Base-by-base conservation (phyloP, 192 early-diverging fungal species). In the Entomortierella chlamydospora region DNA sequence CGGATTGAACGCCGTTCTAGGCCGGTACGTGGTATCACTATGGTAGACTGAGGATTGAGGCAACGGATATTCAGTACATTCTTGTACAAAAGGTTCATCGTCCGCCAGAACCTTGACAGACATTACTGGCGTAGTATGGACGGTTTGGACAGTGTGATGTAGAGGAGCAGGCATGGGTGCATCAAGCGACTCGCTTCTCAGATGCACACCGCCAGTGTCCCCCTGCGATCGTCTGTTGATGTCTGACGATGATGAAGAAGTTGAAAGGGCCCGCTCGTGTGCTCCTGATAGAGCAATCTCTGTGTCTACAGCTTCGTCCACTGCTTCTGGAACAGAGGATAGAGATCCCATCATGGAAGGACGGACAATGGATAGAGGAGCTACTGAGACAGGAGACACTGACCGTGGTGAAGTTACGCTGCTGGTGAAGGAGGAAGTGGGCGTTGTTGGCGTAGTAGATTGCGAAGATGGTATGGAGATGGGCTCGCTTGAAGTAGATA, bases 391-490 rank as follows among this genome's bases (percentile, higher is more conserved):
- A 25, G 60, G 60, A 8, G 60, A 61, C 2, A 49, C 4, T 2
- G 60, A 61, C 26, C 45, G 22, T 7, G 60, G 60, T 15, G 60
- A 61, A 17, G 26, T 13, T 1, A 64, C 13, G 22, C 50, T 52
- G n/a, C 34, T 30, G 11, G 51, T 25, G 34, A 64, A 34, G 50
- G 62, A 53, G 4, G 62, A 64, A 10, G 31, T 23, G 2, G 62
- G 62, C 18, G 62, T 64, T 6, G 51, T 53, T 8, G 62, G 50
- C 11, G 62, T 33, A 30, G 62, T 64, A 5, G 62, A 64, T 33
- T 64, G 62, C 0, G 34, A 50, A 10, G 37, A 41, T 2, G 62
- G 62, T 31, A 64, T 53, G 20, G 49, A 6, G 31, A 64, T 64
- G 17, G 62, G 62, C 5, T 12, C 34, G 10, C 33, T 54, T 10